A percentile compares a stretch with the other conserved stretches of the same genome.
These are phyloP conservation scores for Mycena chlorophos DNA, from an alignment of 768 basidiomycete genomes.

Conservation along the genomic window DNA sequence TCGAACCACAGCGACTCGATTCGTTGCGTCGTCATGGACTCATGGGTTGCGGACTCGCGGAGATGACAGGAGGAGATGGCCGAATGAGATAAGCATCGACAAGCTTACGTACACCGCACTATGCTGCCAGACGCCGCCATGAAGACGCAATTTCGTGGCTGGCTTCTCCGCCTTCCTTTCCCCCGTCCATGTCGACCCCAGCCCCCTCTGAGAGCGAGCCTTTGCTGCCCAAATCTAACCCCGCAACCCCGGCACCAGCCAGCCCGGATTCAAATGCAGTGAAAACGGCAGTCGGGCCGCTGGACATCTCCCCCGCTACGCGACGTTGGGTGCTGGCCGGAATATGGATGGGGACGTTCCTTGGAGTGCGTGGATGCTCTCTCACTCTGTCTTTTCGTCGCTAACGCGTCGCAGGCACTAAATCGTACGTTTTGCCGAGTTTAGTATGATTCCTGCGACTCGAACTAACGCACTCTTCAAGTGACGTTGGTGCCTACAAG, in stretches of 20 bases:
- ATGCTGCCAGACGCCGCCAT: not conserved
- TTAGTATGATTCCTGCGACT: not conserved
- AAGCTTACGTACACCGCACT: no score
- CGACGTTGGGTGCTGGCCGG: conserved; percentile 13
- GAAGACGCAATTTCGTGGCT: not conserved
- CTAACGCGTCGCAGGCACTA: conserved; percentile 6
- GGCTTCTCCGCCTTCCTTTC: not conserved
- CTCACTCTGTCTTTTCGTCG: not conserved
- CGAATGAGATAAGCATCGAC: no score
- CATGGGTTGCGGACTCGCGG: no score
- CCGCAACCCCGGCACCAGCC: not conserved
- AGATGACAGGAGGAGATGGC: no score
- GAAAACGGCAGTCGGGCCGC: conserved; percentile 6
- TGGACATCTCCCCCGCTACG: conserved; percentile 12
- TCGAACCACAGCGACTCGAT: conserved; percentile 4
- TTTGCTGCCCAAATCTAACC: conserved; percentile 2
- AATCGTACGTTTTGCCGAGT: conserved; percentile 13
- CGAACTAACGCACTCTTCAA: not conserved
- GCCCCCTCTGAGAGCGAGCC: conserved; percentile 18
- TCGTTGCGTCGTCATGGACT: no score
- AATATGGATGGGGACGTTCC: conserved; percentile 12
- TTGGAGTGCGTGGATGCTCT: conserved; percentile 9
- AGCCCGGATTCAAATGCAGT: not conserved
- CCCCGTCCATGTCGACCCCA: not conserved
- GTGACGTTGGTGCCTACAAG: conserved; percentile 20